phyloP scores from a whole-genome alignment of 352 stramenopile species.

The Phytopythium aichiense region DNA sequence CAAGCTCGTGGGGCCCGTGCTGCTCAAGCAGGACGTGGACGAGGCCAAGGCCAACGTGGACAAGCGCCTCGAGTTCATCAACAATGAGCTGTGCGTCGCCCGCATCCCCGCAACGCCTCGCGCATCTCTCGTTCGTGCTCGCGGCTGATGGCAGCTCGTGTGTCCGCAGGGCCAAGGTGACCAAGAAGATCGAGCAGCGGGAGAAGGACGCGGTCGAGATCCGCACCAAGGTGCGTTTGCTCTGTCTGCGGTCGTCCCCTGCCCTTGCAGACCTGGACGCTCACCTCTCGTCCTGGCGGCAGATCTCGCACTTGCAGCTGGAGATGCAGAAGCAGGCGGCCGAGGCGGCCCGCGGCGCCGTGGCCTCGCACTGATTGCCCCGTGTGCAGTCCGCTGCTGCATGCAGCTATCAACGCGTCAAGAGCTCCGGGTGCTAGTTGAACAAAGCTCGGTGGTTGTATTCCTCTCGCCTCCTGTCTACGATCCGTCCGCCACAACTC shows the following conservation, averaged over 20 bases:
- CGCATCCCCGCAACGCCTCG: too few species aligned
- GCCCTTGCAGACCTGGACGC: too few species aligned
- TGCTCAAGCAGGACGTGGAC: slow-evolving; percentile 94
- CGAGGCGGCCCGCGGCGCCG: slow-evolving; percentile 64
- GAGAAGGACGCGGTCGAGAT: slow-evolving; percentile 90
- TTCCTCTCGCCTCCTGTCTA: neutral
- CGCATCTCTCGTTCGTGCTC: too few species aligned
- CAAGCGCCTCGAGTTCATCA: slow-evolving; percentile 96
- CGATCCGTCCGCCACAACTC: neutral
- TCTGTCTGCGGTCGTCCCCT: too few species aligned
- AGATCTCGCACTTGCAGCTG: slow-evolving; percentile 89
- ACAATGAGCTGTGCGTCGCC: slow-evolving; percentile 80
- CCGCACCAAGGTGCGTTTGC: slow-evolving; percentile 62
- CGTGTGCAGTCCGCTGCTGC: too few species aligned
- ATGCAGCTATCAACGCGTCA: neutral
- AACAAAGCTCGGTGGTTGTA: neutral
- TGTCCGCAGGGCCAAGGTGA: slow-evolving; percentile 72
- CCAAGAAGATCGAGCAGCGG: slow-evolving; percentile 83
- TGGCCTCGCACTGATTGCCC: slow-evolving; percentile 28
- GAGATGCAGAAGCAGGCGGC: slow-evolving; percentile 86
- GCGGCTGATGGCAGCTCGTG: neutral
- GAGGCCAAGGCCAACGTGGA: slow-evolving; percentile 94
- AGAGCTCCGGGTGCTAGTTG: neutral
- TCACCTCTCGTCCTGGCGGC: neutral
- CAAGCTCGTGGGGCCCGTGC: slow-evolving; percentile 93